Percentiles rank a stretch among this genome's conserved stretches.
Evolutionary conservation across 176 grass and related monocot genomes (phyloP).

Genomic region (Aegilops umbellulata): DNA sequence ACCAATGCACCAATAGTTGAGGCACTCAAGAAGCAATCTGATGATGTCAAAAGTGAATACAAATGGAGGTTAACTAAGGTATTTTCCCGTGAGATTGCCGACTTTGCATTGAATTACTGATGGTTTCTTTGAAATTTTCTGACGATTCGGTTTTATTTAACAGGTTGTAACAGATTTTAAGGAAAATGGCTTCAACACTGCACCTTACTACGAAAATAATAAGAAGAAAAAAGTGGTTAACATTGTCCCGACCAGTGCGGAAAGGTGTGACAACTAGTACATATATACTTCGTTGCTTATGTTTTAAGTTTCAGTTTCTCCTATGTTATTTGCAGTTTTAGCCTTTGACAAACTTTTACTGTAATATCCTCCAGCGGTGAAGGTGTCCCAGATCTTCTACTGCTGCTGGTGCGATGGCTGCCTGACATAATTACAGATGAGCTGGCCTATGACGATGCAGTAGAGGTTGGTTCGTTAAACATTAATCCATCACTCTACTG

Average conservation of each 20-base stretch:
- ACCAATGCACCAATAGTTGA: conserved; percentile 52
- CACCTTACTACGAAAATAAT: background rate
- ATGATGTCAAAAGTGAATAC: conserved; percentile 55
- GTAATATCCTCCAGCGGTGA: conserved; percentile 1
- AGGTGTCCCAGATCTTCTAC: conserved; percentile 12
- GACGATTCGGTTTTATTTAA: background rate
- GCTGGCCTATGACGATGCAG: background rate
- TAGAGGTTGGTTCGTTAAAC: background rate
- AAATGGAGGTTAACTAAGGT: conserved; percentile 67
- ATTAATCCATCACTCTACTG: background rate
- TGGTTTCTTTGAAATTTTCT: background rate
- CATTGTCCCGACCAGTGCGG: background rate
- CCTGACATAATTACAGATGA: background rate
- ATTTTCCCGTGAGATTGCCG: background rate
- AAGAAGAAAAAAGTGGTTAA: conserved; percentile 1
- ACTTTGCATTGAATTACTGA: background rate
- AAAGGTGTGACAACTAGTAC: background rate
- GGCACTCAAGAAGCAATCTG: conserved; percentile 46
- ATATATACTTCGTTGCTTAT: background rate
- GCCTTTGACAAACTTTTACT: background rate
- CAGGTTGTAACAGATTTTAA: background rate
- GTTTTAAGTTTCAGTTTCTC: background rate
- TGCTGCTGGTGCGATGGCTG: background rate
- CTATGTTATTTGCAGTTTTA: background rate
- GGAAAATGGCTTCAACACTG: conserved; percentile 6